Evolutionary conservation across 2,329 filamentous ascomycete species (phyloP).

Genomic region (Diaporthe caulivora): DNA sequence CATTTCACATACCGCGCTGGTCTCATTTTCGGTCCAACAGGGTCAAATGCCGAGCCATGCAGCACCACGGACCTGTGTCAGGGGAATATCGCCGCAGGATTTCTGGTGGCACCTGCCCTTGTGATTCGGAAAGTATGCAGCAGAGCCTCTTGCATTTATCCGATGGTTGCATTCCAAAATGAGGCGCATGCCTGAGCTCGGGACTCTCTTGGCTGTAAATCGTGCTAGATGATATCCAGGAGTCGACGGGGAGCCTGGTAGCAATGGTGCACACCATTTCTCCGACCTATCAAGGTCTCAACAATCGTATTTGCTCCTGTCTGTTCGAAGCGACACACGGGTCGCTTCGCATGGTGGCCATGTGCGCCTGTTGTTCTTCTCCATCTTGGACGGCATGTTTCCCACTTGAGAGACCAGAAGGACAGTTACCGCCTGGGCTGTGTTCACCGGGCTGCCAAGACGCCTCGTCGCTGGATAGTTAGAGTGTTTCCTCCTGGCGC

Average conservation of each 20-base stretch:
- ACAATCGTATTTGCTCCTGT: background rate
- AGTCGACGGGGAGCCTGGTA: background rate
- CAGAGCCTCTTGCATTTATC: background rate
- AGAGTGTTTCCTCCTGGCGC: too few species aligned
- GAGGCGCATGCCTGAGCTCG: background rate
- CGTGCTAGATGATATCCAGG: background rate
- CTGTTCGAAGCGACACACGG: background rate
- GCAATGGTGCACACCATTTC: too few species aligned
- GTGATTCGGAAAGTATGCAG: background rate
- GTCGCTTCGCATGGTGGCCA: background rate
- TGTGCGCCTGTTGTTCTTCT: background rate
- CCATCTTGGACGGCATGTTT: background rate
- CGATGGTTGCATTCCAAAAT: background rate
- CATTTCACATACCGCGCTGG: background rate
- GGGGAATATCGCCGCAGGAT: background rate
- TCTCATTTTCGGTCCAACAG: background rate
- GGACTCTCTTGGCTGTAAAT: background rate
- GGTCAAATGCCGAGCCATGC: background rate
- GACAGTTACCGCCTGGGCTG: background rate
- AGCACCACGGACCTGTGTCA: background rate
- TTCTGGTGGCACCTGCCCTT: background rate
- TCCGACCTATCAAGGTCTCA: background rate
- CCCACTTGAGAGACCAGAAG: too few species aligned
- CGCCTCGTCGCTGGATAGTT: background rate
- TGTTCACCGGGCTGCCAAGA: background rate